Evolutionary conservation across 1,139 yeast species (phyloP).

Genomic region (Spathaspora jeffriesii): DNA sequence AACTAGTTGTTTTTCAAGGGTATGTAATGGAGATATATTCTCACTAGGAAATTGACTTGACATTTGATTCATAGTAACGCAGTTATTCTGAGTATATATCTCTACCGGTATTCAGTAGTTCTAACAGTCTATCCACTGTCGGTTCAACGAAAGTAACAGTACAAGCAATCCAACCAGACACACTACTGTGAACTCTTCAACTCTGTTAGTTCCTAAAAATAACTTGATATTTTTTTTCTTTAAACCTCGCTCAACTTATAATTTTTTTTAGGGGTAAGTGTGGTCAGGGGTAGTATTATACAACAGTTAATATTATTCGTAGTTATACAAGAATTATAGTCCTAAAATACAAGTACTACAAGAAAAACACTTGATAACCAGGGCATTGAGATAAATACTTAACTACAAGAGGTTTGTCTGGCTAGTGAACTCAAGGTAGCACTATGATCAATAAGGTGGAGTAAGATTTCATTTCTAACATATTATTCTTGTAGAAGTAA

Average conservation of each 20-base stretch:
- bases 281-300: not conserved
- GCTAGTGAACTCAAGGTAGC: no score
- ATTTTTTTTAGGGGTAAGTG: not conserved
- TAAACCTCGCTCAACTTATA: no score
- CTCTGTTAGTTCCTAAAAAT: constrained; percentile 1
- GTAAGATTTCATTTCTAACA: not conserved
- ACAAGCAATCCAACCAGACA: not conserved
- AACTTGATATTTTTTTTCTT: not conserved
- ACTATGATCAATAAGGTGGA: no score
- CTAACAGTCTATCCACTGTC: no score
- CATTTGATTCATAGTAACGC: not conserved
- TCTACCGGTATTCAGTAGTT: not conserved
- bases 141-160: not conserved
- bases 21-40: constrained; percentile 4
- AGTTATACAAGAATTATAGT: not conserved
- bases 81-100: not conserved
- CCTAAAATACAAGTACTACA: no score
- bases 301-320: not conserved
- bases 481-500: not conserved
- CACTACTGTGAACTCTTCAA: not conserved
- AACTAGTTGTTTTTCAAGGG: constrained; percentile 6
- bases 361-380: not conserved
- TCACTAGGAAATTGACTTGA: not conserved
- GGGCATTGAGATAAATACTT: not conserved
- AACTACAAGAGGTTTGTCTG: not conserved